Conservation (phyloP, 1,139 yeast species). For the Magnusiomyces tetraspermus region DNA sequence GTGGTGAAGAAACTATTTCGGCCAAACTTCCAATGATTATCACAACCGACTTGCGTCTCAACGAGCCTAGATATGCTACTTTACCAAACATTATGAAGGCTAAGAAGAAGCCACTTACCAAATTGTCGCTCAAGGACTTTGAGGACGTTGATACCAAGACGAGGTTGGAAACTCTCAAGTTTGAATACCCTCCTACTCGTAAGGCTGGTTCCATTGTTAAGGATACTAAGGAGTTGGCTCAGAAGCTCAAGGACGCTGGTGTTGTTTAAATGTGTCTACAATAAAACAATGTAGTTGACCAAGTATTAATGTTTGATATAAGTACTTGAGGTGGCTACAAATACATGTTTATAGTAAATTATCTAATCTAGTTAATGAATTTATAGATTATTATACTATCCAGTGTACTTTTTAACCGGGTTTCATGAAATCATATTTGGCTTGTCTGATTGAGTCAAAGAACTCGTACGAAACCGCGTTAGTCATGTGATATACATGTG, state of each 20-base stretch:
- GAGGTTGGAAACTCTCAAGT: conserved; percentile 60
- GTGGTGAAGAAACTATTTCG: conserved; percentile 77
- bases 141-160: conserved; percentile 50
- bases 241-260: conserved; percentile 58
- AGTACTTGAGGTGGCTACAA: no score
- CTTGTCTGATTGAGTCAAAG: no score
- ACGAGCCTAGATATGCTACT: conserved; percentile 89
- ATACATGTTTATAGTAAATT: no score
- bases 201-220: conserved; percentile 72
- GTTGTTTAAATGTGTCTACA: conserved; percentile 26
- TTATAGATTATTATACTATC: no score
- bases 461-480: no score
- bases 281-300: no score
- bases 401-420: no score
- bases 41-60: conserved; percentile 87
- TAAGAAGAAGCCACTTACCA: conserved; percentile 85
- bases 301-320: no score
- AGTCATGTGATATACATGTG: no score
- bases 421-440: no score
- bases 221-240: conserved; percentile 70
- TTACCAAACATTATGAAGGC: conserved; percentile 97
- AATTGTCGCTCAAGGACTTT: conserved; percentile 58
- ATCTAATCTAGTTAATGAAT: no score
- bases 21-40: conserved; percentile 77
- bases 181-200: conserved; percentile 80